phyloP scores from a whole-genome alignment of 148 eudicot genomes.

The Chenopodium berlandieri region DNA sequence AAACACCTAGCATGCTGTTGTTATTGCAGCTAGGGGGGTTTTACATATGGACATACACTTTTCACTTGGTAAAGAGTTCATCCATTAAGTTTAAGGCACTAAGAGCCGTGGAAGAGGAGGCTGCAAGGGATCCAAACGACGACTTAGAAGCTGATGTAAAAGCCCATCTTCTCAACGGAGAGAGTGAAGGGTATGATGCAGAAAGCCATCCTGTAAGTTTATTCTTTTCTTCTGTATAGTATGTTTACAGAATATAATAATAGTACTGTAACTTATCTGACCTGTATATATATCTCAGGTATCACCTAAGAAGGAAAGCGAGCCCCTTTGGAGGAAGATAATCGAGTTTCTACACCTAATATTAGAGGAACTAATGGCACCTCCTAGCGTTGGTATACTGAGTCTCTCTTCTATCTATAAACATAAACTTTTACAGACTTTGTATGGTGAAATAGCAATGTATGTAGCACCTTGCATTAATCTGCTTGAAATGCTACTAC shows the following conservation, averaged over 20 bases:
- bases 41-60: slow-evolving; percentile 82
- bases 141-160: slow-evolving; percentile 53
- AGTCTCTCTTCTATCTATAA: slow-evolving; percentile 29
- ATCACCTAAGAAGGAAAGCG: no score
- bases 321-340: slow-evolving; percentile 23
- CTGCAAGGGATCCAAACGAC: slow-evolving; percentile 49
- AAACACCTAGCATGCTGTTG: not conserved
- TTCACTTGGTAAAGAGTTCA: slow-evolving; percentile 60
- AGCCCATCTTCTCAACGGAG: slow-evolving; percentile 48
- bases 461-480: not conserved
- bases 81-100: slow-evolving; percentile 39
- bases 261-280: not conserved
- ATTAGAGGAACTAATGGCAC: slow-evolving; percentile 61
- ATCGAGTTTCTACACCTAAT: slow-evolving; percentile 40
- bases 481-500: no score
- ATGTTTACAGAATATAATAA: not conserved
- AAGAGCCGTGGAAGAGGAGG: slow-evolving; percentile 36
- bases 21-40: slow-evolving; percentile 68
- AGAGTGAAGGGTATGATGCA: slow-evolving; percentile 34
- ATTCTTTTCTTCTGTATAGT: not conserved
- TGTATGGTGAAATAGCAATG: not conserved
- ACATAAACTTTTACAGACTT: not conserved
- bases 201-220: slow-evolving; percentile 37
- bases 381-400: slow-evolving; percentile 82
- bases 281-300: no score